Percentiles rank a stretch among this genome's conserved stretches.
Evolutionary conservation across 352 stramenopile species (phyloP).

Genomic region (Pythium brachiatum): DNA sequence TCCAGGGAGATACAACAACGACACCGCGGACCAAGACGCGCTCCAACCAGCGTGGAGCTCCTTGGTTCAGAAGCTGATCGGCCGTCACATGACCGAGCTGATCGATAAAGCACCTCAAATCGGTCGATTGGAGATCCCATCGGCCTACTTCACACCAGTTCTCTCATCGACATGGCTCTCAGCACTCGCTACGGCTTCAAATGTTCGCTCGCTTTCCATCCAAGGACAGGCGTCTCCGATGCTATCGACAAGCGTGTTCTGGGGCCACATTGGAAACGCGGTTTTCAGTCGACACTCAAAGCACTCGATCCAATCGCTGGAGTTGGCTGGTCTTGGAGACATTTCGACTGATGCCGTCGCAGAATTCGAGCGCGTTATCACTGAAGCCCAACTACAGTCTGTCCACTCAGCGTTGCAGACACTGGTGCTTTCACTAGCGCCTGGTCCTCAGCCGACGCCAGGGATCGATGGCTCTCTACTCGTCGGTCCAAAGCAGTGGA

Average conservation of each 20-base stretch:
- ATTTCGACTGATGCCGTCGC: neutral
- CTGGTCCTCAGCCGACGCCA: neutral
- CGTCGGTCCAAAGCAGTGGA: neutral
- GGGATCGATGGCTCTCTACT: neutral
- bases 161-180: neutral
- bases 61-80: neutral
- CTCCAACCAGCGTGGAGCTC: neutral
- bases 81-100: too few species aligned
- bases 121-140: slow-evolving; percentile 8
- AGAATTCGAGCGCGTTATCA: neutral
- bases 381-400: neutral
- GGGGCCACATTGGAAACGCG: neutral
- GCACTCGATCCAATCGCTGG: neutral
- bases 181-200: neutral
- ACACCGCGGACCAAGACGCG: neutral
- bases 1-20: neutral
- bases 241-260: neutral
- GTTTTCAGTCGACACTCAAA: neutral
- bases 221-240: neutral
- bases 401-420: neutral
- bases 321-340: neutral
- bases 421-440: neutral
- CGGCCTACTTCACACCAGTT: neutral
- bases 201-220: neutral
- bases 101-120: neutral